phyloP scores from a whole-genome alignment of 345 rosid species.

The Iberis pinnata region DNA sequence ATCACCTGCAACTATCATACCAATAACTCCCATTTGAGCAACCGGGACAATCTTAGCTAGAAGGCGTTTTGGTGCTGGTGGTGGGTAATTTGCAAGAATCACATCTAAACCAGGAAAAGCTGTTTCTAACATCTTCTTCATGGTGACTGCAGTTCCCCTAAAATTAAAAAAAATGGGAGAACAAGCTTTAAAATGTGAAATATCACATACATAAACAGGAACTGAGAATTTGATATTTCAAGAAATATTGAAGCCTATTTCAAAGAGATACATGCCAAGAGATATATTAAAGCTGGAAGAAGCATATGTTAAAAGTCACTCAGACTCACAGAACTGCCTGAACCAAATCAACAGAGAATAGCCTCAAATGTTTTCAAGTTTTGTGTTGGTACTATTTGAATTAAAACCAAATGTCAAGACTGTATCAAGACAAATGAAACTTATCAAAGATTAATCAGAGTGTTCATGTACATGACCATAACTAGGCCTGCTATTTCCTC shows the following conservation, averaged over 20 bases:
- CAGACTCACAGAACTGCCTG: not conserved
- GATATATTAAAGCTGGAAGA: not conserved
- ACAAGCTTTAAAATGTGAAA: not conserved
- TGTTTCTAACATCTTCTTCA: slow-evolving; percentile 77
- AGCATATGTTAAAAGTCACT: not conserved
- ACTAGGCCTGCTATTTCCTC: not conserved
- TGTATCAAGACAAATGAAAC: not conserved
- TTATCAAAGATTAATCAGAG: not conserved
- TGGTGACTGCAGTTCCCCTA: slow-evolving; percentile 71
- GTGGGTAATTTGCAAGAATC: slow-evolving; percentile 68
- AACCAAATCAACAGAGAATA: not conserved
- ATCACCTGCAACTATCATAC: slow-evolving; percentile 68
- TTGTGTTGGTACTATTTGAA: not conserved
- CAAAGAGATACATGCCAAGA: too few relatives aligned
- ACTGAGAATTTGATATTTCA: not conserved
- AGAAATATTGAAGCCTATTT: too few relatives aligned
- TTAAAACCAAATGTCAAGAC: not conserved
- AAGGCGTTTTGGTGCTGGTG: slow-evolving; percentile 63
- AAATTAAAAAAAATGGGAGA: not conserved
- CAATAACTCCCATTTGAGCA: slow-evolving; percentile 65
- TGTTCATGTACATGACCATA: not conserved
- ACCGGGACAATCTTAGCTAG: slow-evolving; percentile 57
- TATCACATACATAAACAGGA: too few relatives aligned
- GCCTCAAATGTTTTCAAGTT: too few relatives aligned
- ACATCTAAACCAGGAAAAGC: slow-evolving; percentile 76